Evolutionary conservation across 371 early-diverging fungal genomes (phyloP).

Genomic region (Fennellomyces sp.): DNA sequence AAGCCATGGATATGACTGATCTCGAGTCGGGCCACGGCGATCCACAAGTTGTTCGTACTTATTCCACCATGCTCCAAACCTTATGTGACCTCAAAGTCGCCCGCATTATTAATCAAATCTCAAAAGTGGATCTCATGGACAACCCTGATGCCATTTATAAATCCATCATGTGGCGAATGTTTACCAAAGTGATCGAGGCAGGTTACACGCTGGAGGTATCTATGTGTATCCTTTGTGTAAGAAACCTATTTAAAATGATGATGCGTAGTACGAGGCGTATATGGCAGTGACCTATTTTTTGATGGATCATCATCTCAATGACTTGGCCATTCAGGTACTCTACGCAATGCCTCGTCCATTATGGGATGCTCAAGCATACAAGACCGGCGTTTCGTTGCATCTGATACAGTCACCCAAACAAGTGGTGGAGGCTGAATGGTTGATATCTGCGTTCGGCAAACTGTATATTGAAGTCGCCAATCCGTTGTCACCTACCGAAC

Average conservation of each 20-base stretch:
- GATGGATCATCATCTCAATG: constrained; percentile 18
- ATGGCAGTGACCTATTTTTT: constrained; percentile 23
- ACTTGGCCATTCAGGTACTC: constrained; percentile 38
- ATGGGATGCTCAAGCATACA: constrained; percentile 40
- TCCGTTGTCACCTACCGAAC: constrained; percentile 31
- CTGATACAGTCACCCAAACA: constrained; percentile 37
- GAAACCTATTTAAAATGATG: not conserved
- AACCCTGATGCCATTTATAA: constrained; percentile 20
- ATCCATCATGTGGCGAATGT: constrained; percentile 36
- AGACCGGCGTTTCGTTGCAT: constrained; percentile 36
- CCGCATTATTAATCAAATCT: constrained; percentile 25
- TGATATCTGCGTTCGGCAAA: constrained; percentile 39
- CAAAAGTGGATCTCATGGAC: constrained; percentile 1
- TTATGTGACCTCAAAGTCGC: constrained; percentile 32
- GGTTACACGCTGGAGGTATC: constrained; percentile 39
- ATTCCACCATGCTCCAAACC: constrained; percentile 34
- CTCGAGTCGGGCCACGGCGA: constrained; percentile 12
- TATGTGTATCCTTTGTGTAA: not conserved
- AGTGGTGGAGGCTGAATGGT: constrained; percentile 32
- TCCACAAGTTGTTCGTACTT: constrained; percentile 25
- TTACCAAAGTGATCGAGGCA: constrained; percentile 43
- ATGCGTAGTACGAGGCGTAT: constrained; percentile 27
- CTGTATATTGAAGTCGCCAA: constrained; percentile 36
- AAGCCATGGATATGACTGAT: constrained; percentile 22
- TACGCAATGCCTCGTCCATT: constrained; percentile 33